Evolutionary conservation across 2,329 filamentous ascomycete genomes (phyloP).

Genomic region (Pseudocercospora fijiensis): DNA sequence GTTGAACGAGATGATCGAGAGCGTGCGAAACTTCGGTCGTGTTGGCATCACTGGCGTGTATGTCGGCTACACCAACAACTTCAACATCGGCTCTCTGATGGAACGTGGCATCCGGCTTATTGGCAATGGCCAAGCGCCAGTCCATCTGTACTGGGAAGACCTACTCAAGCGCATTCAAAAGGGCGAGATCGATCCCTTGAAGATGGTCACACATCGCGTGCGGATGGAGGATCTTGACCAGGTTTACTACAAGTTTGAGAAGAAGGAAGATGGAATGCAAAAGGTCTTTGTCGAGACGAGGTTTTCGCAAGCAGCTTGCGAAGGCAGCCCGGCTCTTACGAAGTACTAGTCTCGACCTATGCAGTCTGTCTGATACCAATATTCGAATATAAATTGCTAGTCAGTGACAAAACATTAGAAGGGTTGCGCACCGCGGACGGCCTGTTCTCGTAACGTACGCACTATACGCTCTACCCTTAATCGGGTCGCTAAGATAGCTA

Average conservation of each 20-base stretch:
- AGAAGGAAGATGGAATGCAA: slow-evolving; percentile 71
- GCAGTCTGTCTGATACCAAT: background rate
- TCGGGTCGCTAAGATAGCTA: background rate
- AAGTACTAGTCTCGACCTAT: slow-evolving; percentile 36
- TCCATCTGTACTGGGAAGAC: slow-evolving; percentile 80
- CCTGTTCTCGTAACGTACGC: background rate
- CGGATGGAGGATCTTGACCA: slow-evolving; percentile 51
- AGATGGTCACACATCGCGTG: slow-evolving; percentile 80
- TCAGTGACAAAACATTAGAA: background rate
- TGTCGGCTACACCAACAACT: slow-evolving; percentile 69
- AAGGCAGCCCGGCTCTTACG: slow-evolving; percentile 54
- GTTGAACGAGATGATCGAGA: slow-evolving; percentile 74
- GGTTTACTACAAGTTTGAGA: slow-evolving; percentile 64
- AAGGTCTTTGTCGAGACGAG: slow-evolving; percentile 71
- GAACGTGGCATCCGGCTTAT: slow-evolving; percentile 80
- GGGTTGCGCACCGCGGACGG: background rate
- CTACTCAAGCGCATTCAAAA: slow-evolving; percentile 67
- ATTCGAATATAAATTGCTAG: background rate
- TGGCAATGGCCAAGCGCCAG: slow-evolving; percentile 67
- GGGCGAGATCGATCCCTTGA: slow-evolving; percentile 68
- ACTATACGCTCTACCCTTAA: background rate
- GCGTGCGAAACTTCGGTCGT: slow-evolving; percentile 69
- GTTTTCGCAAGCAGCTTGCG: slow-evolving; percentile 53
- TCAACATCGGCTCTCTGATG: slow-evolving; percentile 82
- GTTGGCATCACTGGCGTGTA: slow-evolving; percentile 75